Evolutionary conservation across 2,329 filamentous ascomycete genomes (phyloP).

Genomic region (Leptographium procerum): DNA sequence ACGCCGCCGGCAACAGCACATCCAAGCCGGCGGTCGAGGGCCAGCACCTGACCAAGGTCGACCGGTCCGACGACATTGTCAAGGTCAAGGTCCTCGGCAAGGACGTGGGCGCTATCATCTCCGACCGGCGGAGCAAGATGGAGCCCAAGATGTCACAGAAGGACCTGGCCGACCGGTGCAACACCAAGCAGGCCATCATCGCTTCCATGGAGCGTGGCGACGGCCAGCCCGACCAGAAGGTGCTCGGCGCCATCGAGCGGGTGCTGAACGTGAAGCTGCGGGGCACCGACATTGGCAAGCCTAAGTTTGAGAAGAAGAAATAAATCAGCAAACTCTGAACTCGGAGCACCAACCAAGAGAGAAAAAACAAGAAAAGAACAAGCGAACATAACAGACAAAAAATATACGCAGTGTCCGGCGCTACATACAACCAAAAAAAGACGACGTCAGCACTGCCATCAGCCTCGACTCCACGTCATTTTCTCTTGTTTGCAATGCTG

Average conservation of each 20-base stretch:
- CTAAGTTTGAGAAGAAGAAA: constrained; percentile 51
- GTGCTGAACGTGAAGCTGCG: constrained; percentile 81
- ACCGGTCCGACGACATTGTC: constrained; percentile 93
- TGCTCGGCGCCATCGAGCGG: constrained; percentile 66
- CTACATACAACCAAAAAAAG: not conserved
- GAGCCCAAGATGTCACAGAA: constrained; percentile 97
- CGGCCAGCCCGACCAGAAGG: constrained; percentile 72
- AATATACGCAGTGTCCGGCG: too few species aligned
- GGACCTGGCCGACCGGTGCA: constrained; percentile 74
- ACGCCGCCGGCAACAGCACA: constrained; percentile 57
- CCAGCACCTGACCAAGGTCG: constrained; percentile 94
- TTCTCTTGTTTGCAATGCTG: not conserved
- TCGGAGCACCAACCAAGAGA: not conserved
- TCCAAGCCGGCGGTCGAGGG: constrained; percentile 57
- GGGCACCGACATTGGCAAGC: constrained; percentile 73
- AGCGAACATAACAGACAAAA: not conserved
- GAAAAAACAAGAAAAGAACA: too few species aligned
- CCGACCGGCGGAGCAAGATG: constrained; percentile 64
- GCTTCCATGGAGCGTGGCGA: constrained; percentile 76
- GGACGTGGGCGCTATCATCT: constrained; percentile 73
- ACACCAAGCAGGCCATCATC: constrained; percentile 69
- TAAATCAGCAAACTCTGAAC: constrained; percentile 6
- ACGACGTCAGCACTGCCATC: not conserved
- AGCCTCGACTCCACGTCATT: not conserved
- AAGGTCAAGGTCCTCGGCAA: constrained; percentile 87